phyloP scores from a whole-genome alignment of 2,329 filamentous ascomycete genomes.

The Alternaria sp. region DNA sequence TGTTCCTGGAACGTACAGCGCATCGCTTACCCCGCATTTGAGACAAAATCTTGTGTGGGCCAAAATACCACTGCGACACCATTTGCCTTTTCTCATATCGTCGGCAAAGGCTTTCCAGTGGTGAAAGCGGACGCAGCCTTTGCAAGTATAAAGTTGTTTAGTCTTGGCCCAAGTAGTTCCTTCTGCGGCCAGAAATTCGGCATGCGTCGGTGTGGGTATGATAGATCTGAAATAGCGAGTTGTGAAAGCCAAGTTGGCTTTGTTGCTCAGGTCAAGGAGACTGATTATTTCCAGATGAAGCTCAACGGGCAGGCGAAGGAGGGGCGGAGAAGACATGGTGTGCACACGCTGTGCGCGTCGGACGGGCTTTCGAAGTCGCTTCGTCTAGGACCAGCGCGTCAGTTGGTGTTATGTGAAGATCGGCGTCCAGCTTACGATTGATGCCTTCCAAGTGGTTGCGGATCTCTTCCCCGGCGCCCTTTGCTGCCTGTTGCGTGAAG shows the following conservation, averaged over 20 bases:
- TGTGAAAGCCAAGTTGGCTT: slow-evolving; percentile 20
- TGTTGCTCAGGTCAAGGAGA: slow-evolving; percentile 30
- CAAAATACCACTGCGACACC: slow-evolving; percentile 27
- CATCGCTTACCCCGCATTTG: slow-evolving; percentile 30
- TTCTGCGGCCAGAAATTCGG: slow-evolving; percentile 32
- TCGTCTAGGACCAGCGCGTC: background rate
- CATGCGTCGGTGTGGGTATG: slow-evolving; percentile 25
- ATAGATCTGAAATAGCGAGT: slow-evolving; percentile 27
- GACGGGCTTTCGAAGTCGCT: background rate
- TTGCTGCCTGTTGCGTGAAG: background rate
- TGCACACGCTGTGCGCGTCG: background rate
- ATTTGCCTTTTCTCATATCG: slow-evolving; percentile 39
- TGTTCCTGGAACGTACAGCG: slow-evolving; percentile 27
- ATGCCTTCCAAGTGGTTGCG: background rate
- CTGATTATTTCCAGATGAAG: slow-evolving; percentile 30
- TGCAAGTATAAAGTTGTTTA: slow-evolving; percentile 32
- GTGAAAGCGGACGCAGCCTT: slow-evolving; percentile 25
- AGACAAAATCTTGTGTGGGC: slow-evolving; percentile 35
- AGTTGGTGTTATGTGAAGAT: background rate
- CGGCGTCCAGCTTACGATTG: slow-evolving; percentile 6
- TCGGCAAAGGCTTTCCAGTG: slow-evolving; percentile 32
- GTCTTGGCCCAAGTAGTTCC: slow-evolving; percentile 23
- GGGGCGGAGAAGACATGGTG: slow-evolving; percentile 20
- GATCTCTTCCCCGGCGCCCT: background rate
- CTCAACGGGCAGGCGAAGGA: slow-evolving; percentile 34